phyloP scores from a whole-genome alignment of 2,329 filamentous ascomycete genomes.

The Thelonectria blattea region DNA sequence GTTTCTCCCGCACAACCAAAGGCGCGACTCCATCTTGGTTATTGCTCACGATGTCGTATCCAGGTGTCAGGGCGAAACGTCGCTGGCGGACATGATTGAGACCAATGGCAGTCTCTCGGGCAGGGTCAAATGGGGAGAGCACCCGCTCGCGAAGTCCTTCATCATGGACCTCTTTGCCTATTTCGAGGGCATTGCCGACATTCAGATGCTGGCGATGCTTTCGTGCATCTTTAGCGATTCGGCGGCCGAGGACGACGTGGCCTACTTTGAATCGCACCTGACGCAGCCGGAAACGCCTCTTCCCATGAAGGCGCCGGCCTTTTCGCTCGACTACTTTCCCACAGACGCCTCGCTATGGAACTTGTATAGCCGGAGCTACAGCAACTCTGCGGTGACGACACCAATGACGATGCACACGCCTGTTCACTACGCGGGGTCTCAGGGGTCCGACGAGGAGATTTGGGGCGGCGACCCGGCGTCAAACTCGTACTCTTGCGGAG shows the following conservation, averaged over 20 bases:
- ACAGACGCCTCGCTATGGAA: conserved; percentile 62
- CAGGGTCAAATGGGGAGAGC: conserved; percentile 71
- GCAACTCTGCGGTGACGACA: conserved; percentile 62
- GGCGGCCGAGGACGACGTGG: conserved; percentile 59
- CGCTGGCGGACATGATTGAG: conserved; percentile 20
- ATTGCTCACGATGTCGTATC: conserved; percentile 69
- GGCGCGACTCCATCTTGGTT: conserved; percentile 67
- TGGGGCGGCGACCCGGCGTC: conserved; percentile 61
- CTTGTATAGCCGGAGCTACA: conserved; percentile 57
- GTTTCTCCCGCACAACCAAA: conserved; percentile 60
- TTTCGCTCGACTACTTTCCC: conserved; percentile 71
- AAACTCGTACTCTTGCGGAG: conserved; percentile 66
- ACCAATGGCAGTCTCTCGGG: conserved; percentile 52
- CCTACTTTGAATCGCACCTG: conserved; percentile 62
- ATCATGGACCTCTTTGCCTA: conserved; percentile 68
- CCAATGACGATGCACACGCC: conserved; percentile 64
- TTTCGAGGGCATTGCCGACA: conserved; percentile 66
- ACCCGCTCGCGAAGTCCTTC: conserved; percentile 67
- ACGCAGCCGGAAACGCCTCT: conserved; percentile 67
- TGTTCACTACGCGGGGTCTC: conserved; percentile 59
- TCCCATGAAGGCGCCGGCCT: conserved; percentile 69
- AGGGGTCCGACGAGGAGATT: conserved; percentile 60
- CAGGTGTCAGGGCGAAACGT: conserved; percentile 31
- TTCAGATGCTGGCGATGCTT: conserved; percentile 76
- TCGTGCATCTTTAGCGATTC: conserved; percentile 73